phyloP scores from a whole-genome alignment of 2,329 filamentous ascomycete species.

The Cladosporium cucumerinum region DNA sequence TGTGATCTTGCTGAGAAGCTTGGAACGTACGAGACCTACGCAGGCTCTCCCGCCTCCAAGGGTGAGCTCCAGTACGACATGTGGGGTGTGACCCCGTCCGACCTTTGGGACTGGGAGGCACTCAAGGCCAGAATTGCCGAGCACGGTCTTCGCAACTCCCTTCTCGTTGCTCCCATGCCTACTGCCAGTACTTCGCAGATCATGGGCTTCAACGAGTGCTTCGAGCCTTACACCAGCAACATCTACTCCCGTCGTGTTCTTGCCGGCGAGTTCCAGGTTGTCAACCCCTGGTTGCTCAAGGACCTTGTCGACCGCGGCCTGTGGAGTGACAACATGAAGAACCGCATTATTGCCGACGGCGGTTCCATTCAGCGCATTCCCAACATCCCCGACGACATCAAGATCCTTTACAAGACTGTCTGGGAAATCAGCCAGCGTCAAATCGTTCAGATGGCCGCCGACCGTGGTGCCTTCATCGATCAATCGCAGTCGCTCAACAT shows the following conservation, averaged over 20 bases:
- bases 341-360: constrained; percentile 96
- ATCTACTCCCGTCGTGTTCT: constrained; percentile 98
- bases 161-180: constrained; percentile 95
- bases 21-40: constrained; percentile 84
- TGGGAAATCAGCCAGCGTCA: constrained; percentile 98
- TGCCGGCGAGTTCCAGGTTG: constrained; percentile 97
- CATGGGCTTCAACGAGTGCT: constrained; percentile 98
- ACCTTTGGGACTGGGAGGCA: constrained; percentile 92
- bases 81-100: constrained; percentile 91
- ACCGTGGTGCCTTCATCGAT: constrained; percentile 97
- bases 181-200: constrained; percentile 97
- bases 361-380: constrained; percentile 96
- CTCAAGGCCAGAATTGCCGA: constrained; percentile 89
- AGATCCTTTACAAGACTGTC: constrained; percentile 97
- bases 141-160: constrained; percentile 90
- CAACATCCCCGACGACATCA: constrained; percentile 93
- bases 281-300: constrained; percentile 98
- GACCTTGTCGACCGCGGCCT: constrained; percentile 96
- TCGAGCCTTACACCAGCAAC: constrained; percentile 99
- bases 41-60: constrained; percentile 90
- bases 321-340: constrained; percentile 99
- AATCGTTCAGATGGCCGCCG: constrained; percentile 96
- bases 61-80: constrained; percentile 97
- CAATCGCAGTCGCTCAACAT: constrained; percentile 99
- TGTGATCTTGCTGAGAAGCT: constrained; percentile 78